Base-by-base conservation (phyloP, 1,284 basidiomycete species). In the Malassezia furfur region DNA sequence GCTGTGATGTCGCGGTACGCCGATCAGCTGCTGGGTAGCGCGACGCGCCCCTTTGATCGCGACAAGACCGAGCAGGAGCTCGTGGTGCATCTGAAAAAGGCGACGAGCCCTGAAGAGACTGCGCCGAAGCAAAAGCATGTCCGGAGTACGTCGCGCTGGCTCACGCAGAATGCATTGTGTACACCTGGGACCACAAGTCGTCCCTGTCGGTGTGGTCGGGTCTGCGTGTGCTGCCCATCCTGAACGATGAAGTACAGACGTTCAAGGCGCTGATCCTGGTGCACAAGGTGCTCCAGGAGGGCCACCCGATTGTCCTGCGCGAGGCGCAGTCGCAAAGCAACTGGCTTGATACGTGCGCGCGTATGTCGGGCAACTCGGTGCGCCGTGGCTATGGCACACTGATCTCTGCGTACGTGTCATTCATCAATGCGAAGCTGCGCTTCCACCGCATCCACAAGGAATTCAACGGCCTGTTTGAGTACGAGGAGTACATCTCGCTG, bases 71-170 rank as follows among this genome's bases (percentile, higher is more conserved):
- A 74, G 36, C 62, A 62, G 50, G 72, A 73, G 31, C 65, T 74
- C n/a, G 57, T 62, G 36, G 57, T 72, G 39, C 65, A 73, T 59
- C 67, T 74, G 53, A 68, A 69, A 53, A 74, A 74, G 62, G 72
- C 72, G 2, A 72, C 71, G 34, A 68, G 50, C 52, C 56, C 61
- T 19, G 72, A 74, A 21, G 72, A 74, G 53, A 62, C 68, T 0
- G 66, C 72, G 22, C 72, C 72, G 35, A 74, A 74, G 63, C 72
- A 74, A 50, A 74, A 74, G 64, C 72, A 74, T 52, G 72, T 74
- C 28, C 64, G 72, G 38, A 73, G 65, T 67, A 57, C 46, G 65
- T 63, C 37, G 30, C 28, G 17, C 45, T 8, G 38, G 14, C 30
- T 37, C 14, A 44, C 17, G n/a, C 59, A 67, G 65, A 73, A 55